Base-by-base conservation (phyloP, 306 rosid genomes). In the Cajanus cajan region DNA sequence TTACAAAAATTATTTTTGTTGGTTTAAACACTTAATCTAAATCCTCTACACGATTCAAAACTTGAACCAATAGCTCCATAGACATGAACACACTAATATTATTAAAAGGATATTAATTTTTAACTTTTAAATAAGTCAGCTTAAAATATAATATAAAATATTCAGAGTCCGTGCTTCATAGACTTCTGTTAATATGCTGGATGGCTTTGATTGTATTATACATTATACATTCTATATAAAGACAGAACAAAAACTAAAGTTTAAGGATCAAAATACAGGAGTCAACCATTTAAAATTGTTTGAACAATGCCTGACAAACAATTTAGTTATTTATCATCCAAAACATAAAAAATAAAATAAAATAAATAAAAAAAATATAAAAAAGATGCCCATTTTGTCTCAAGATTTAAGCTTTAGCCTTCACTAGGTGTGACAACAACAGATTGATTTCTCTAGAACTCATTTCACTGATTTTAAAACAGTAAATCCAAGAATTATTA, bases 401-500 rank as follows among this genome's bases (percentile, higher is more conserved):
- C 40, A 31, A 43, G 48, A 48, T 7, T 78, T 58, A 14, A 11
- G 21, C 48, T 71, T 48, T 48, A 70, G 25, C 51, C 70, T 59
- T 71, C 72, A 37, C 66, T 19, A 7, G 28, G 73, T 34, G 61
- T 62, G 65, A 36, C 34, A 62, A 48, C 73, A 58, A 18, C 71
- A 36, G 41, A 21, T 47, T 51, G 14, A 65, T 22, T 75, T 31
- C 76, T 78, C 43, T 48, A 61, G 47, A 44, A 34, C 39, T 6
- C 44, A 71, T 71, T 44, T 51, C 24, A 54, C 45, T 40, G 55
- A 68, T 78, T 52, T 41, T 55, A 15, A 68, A 57, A 64, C 48
- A 41, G 68, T 18, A 55, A 78, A 57, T 68, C 58, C 69, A 78
- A 68, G 18, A 31, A 55, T 43, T 68, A 21, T 68, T 68, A 70